Base-by-base conservation (phyloP, 176 grass and related monocot species). In the Carex scoparia region DNA sequence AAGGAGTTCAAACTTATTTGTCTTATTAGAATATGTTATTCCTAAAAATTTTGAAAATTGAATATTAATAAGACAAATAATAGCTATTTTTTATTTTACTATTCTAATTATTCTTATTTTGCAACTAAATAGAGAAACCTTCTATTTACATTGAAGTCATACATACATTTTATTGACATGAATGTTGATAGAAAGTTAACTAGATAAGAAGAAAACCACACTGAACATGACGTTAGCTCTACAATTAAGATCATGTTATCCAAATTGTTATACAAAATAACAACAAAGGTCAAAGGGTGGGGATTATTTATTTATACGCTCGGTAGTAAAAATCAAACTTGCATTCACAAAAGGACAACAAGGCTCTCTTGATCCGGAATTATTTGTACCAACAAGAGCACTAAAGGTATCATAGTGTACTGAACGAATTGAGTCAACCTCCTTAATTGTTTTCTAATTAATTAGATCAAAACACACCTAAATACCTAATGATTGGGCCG, bases 341-440 rank as follows among this genome's bases (percentile, higher is more conserved):
- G 65, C 81, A 49, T 69, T 16, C 16, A 66, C 63, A 65, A 83
- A 69, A 83, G 63, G 62, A 83, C 61, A 83, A 83, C 7, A 13
- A 14, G 2, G 18, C 2, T 65, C 74, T 35, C 49, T 81, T 49
- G n/a, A 49, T 79, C 40, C 14, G 35, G 11, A 60, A 54, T 61
- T 79, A 61, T 85, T 55, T 74, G 84, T 49, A 85, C 57, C 54
- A 86, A 80, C 85, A 86, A 86, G 85, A 80, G 44, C 85, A 86
- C 73, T 80, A 81, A 58, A 51, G 61, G 37, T 12, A 55, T 35
- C 19, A 67, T 80, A 79, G 19, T 69, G 38, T 67, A 83, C 63
- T 53, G 18, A 53, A 69, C 2, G 46, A 69, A 83, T 67, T 54
- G 61, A 67, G 63, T 83, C 81, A 69, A 83, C 56, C 81, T 68